phyloP scores from a whole-genome alignment of 2,329 filamentous ascomycete genomes.

The Phoma sp. region DNA sequence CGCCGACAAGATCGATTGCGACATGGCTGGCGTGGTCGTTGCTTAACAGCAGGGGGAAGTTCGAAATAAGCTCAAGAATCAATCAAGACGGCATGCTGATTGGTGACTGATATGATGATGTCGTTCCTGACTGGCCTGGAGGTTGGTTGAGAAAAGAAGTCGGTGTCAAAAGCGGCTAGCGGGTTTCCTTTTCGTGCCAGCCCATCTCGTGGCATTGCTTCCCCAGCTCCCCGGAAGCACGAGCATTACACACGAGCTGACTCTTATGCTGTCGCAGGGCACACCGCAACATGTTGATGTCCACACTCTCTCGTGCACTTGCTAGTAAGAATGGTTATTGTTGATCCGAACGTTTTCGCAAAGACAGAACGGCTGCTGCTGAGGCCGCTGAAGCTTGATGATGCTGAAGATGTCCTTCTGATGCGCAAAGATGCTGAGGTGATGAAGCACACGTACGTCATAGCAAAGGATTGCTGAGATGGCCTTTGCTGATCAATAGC shows the following conservation, averaged over 20 bases:
- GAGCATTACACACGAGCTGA: constrained; percentile 20
- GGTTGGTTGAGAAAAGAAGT: constrained; percentile 26
- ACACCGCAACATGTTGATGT: constrained; percentile 36
- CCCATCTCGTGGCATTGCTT: constrained; percentile 9
- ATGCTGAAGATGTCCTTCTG: constrained; percentile 58
- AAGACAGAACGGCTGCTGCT: constrained; percentile 62
- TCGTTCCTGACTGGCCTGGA: constrained; percentile 24
- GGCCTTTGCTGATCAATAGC: constrained; percentile 29
- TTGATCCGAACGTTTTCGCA: constrained; percentile 37
- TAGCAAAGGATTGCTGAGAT: neutral
- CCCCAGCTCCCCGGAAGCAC: constrained; percentile 22
- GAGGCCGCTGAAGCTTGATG: constrained; percentile 57
- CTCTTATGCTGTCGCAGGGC: constrained; percentile 19
- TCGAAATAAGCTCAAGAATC: constrained; percentile 13
- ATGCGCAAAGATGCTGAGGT: constrained; percentile 65
- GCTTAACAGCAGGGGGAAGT: constrained; percentile 8
- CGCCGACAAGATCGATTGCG: constrained; percentile 46
- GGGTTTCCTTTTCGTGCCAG: constrained; percentile 6
- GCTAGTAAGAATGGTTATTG: constrained; percentile 40
- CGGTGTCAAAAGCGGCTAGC: constrained; percentile 33
- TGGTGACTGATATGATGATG: constrained; percentile 22
- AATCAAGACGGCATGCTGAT: constrained; percentile 31
- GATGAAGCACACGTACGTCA: constrained; percentile 64
- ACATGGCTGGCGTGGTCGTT: constrained; percentile 28
- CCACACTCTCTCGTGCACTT: constrained; percentile 1